Conservation (phyloP, 441 rosid genomes). For the Pelargonium fulgidum region DNA sequence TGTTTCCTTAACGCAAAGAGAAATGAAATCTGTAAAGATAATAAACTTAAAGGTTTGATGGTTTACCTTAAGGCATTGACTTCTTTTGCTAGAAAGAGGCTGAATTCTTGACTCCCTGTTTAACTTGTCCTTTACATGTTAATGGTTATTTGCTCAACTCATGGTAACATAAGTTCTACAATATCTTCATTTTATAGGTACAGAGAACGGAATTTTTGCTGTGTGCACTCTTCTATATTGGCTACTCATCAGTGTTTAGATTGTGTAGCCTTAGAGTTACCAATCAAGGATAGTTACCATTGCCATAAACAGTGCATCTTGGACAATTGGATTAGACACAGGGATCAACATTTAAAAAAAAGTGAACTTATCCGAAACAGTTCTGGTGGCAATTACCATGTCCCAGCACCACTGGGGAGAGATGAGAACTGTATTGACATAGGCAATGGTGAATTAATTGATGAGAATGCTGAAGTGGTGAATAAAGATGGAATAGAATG, state of each 20-base stretch:
- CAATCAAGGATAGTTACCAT: conserved; percentile 35
- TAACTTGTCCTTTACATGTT: not conserved
- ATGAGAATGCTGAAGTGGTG: conserved; percentile 24
- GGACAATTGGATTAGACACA: conserved; percentile 42
- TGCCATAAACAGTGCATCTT: conserved; percentile 40
- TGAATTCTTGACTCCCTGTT: too few species aligned
- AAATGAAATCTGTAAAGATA: not conserved
- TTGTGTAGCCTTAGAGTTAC: conserved; percentile 33
- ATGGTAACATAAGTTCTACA: not conserved
- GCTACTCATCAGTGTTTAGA: conserved; percentile 46
- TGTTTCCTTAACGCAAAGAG: not conserved
- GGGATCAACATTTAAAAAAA: conserved; percentile 30
- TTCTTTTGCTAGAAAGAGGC: not conserved
- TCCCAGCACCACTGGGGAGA: conserved; percentile 7
- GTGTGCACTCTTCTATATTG: conserved; percentile 35
- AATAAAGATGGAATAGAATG: too few species aligned
- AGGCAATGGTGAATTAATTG: too few species aligned
- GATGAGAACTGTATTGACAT: not conserved
- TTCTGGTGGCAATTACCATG: conserved; percentile 25
- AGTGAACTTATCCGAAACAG: conserved; percentile 19
- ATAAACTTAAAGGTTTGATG: not conserved
- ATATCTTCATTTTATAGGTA: conserved; percentile 30
- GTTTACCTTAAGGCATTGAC: not conserved
- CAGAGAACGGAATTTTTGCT: conserved; percentile 36
- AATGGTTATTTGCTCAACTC: not conserved